A percentile compares a stretch with the other conserved stretches of the same genome.
Conservation (phyloP, 306 rosid genomes). For the Glycine latifolia region DNA sequence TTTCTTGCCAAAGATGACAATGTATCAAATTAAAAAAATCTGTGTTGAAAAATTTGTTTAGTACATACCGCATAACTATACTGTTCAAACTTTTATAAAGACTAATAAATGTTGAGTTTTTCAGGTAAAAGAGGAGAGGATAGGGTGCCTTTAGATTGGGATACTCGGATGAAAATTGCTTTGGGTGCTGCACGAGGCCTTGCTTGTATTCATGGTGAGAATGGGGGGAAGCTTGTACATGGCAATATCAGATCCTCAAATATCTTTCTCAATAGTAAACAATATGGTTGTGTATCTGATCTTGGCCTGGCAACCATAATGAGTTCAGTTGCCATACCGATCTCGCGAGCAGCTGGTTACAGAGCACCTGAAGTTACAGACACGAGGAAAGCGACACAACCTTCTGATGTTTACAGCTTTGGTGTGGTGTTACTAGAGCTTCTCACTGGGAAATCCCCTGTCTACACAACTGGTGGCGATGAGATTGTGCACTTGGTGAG, state of each 20-base stretch:
- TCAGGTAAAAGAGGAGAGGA: slow-evolving; percentile 89
- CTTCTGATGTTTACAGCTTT: slow-evolving; percentile 85
- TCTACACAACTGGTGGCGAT: slow-evolving; percentile 79
- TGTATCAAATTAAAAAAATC: neutral
- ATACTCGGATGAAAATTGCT: slow-evolving; percentile 74
- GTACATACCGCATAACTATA: neutral
- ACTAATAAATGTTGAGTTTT: slow-evolving; percentile 16
- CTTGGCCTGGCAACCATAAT: slow-evolving; percentile 81
- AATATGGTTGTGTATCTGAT: slow-evolving; percentile 83
- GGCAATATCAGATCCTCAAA: slow-evolving; percentile 87
- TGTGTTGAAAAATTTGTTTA: neutral
- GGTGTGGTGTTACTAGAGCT: slow-evolving; percentile 91
- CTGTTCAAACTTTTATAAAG: neutral
- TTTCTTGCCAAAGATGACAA: neutral
- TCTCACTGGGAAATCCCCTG: slow-evolving; percentile 92
- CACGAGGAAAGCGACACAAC: slow-evolving; percentile 81
- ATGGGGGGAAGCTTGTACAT: slow-evolving; percentile 80
- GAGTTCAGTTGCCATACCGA: slow-evolving; percentile 74
- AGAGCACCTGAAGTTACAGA: slow-evolving; percentile 93
- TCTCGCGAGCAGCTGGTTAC: slow-evolving; percentile 87
- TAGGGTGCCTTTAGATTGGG: slow-evolving; percentile 76
- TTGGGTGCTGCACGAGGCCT: slow-evolving; percentile 88
- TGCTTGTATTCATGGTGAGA: slow-evolving; percentile 71
- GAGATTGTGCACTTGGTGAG: slow-evolving; percentile 91
- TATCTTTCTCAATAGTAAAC: slow-evolving; percentile 68